phyloP scores from a whole-genome alignment of 176 grass and related monocot species.

The Oryza australiensis region DNA sequence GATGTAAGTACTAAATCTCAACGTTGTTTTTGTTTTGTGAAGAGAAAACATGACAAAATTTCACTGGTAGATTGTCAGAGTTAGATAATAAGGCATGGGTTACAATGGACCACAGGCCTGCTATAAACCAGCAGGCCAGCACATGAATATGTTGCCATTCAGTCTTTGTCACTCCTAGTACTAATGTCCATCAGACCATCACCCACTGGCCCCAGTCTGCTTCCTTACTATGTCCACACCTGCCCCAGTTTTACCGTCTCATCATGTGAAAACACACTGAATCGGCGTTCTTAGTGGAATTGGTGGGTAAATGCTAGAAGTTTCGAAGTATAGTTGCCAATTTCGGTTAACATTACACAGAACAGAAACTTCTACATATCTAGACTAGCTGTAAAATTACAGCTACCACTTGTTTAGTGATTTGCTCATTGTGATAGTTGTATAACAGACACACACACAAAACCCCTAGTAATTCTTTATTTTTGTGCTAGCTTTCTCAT shows the following conservation, averaged over 20 bases:
- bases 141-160: conserved; percentile 46
- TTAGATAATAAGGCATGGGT: conserved; percentile 40
- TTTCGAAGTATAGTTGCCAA: not conserved
- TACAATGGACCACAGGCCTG: conserved; percentile 39
- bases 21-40: conserved; percentile 14
- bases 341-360: not conserved
- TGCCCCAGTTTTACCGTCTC: not conserved
- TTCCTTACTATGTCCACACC: conserved; percentile 15
- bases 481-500: conserved; percentile 26
- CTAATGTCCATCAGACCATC: conserved; percentile 21
- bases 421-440: not conserved
- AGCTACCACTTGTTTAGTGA: conserved; percentile 12
- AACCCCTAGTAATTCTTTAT: not conserved
- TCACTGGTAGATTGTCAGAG: conserved; percentile 36
- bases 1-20: conserved; percentile 58
- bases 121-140: conserved; percentile 36
- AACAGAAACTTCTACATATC: not conserved
- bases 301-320: conserved; percentile 11
- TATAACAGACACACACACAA: not conserved
- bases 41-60: conserved; percentile 16
- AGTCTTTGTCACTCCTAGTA: conserved; percentile 46
- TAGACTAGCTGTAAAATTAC: not conserved
- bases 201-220: conserved; percentile 21
- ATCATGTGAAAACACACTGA: not conserved
- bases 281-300: conserved; percentile 9